Evolutionary conservation across 192 early-diverging fungal genomes (phyloP), one percentile per base, ranked within the genome.

Genomic region (Funneliformis mosseae): DNA sequence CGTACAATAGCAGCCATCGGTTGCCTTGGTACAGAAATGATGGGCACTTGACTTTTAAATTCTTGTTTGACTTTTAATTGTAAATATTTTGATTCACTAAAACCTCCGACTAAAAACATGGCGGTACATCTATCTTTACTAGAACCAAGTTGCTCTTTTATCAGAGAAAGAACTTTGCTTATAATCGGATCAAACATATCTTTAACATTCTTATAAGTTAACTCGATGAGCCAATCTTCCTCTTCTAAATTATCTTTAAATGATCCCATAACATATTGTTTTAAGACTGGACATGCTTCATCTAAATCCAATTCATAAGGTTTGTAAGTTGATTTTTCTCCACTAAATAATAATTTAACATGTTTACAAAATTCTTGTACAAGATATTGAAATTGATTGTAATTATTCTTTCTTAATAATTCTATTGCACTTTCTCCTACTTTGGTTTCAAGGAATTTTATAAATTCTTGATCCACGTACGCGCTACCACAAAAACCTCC

Each of bases 21-120:
- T 73, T 87, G 83, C 28, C 85, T 84, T 6, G 89, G 89, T 67
- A 87, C 84, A n/a, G 84, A 84, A n/a, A 90, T 83, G 6, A 85
- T 59, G 5, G 81, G 76, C 5, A 88, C 84, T 21, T 81, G 77
- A 23, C 10, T 38, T 67, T 80, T 74, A 77, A 90, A 90, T 61
- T 84, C 83, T 62, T 87, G 78, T 66, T 85, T 72, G 41, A 90
- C 84, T 79, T 84, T 84, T 38, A 66, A 81, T 74, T 84, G 81
- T 27, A 90, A 69, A 67, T 90, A 90, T 16, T 83, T 74, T 8
- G 83, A 86, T 39, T 86, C 84, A 45, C 82, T 84, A 74, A 90
- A 90, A 60, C 81, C 85, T 76, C 74, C 88, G 16, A 90, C 89
- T 73, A 90, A 67, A 81, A 90, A 90, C 23, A 87, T 85, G 10